These are phyloP conservation scores for Sextonia rubra DNA, from an alignment of 164 flowering plant species.

Conservation along the genomic window DNA sequence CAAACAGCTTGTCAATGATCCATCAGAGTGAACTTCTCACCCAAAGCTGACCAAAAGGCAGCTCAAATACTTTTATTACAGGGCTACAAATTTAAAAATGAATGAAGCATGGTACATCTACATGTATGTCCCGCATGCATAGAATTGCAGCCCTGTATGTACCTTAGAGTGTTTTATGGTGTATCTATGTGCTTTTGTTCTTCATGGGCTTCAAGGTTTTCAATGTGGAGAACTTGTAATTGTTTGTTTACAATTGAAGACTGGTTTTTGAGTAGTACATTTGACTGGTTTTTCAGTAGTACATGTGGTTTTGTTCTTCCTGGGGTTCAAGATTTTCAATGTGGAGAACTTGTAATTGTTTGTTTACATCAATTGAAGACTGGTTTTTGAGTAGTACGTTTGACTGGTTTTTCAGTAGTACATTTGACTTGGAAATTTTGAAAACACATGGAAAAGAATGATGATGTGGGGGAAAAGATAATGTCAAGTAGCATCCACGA, in stretches of 20 bases:
- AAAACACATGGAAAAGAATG: background rate
- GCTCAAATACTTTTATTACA: slow-evolving; percentile 35
- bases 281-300: no score
- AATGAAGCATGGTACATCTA: background rate
- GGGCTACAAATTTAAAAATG: slow-evolving; percentile 10
- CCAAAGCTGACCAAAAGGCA: slow-evolving; percentile 29
- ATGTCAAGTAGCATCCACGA: no score
- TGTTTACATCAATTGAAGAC: background rate
- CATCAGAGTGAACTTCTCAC: slow-evolving; percentile 33
- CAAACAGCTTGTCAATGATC: slow-evolving; percentile 15
- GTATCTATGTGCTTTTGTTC: background rate
- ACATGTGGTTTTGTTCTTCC: background rate
- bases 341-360: background rate
- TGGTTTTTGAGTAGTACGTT: background rate
- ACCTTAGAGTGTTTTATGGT: no score
- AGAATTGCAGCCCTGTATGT: background rate
- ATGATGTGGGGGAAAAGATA: no score
- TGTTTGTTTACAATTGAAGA: background rate
- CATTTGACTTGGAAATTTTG: background rate
- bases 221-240: background rate
- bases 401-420: no score
- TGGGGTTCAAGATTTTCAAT: background rate
- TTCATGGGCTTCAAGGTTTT: background rate
- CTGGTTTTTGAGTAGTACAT: background rate
- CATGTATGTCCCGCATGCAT: background rate